A percentile compares a stretch with the other conserved stretches of the same genome.
These are phyloP conservation scores for Penicillium sp. DNA, from an alignment of 2,329 filamentous ascomycete genomes.

Conservation along the genomic window DNA sequence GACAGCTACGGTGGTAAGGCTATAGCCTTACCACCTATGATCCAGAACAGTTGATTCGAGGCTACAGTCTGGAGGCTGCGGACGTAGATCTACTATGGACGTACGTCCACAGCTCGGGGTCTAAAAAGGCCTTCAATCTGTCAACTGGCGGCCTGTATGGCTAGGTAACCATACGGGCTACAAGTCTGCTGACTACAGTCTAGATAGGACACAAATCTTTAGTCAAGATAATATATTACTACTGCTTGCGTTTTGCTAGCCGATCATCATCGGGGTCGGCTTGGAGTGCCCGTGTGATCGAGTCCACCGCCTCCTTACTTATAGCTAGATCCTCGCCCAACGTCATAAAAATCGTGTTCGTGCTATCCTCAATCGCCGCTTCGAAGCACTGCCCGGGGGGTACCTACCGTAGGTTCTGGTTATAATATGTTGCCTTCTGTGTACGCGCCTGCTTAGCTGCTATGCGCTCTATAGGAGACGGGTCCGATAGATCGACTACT, in stretches of 20 bases:
- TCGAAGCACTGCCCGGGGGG: constrained; percentile 17
- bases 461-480: constrained; percentile 12
- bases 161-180: not conserved
- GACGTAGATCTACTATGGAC: constrained; percentile 4
- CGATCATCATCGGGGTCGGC: constrained; percentile 2
- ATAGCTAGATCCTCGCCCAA: constrained; percentile 10
- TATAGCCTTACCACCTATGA: constrained; percentile 2
- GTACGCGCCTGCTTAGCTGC: constrained; percentile 12
- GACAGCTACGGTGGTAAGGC: constrained; percentile 3
- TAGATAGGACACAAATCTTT: not conserved
- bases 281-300: constrained; percentile 4
- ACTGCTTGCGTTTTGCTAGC: constrained; percentile 2
- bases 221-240: not conserved
- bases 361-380: constrained; percentile 15
- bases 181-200: not conserved
- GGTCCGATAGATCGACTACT: constrained; percentile 12
- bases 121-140: not conserved
- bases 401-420: constrained; percentile 15
- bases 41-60: constrained; percentile 2
- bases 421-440: constrained; percentile 14
- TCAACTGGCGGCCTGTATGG: constrained; percentile 1
- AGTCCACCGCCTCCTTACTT: constrained; percentile 6
- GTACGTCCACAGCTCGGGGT: constrained; percentile 1
- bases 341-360: constrained; percentile 16
- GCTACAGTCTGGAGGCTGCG: not conserved